Percentiles rank a stretch among this genome's conserved stretches.
Evolutionary conservation across 805 yeast genomes (phyloP).

Genomic region (Saccharomyces eubayanus): DNA sequence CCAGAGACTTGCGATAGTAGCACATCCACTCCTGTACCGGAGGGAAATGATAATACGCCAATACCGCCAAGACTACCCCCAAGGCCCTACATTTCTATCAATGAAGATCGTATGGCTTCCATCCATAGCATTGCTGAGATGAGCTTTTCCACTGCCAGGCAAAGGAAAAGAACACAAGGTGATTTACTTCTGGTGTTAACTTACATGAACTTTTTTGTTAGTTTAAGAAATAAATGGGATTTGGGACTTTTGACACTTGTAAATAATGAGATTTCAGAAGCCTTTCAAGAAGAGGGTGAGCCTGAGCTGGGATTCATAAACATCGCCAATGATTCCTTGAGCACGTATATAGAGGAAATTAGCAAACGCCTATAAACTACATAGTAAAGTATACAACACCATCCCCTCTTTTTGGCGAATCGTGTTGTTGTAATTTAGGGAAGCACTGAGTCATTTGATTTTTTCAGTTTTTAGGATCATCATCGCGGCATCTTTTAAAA

Average conservation of each 20-base stretch:
- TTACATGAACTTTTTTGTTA: conserved; percentile 46
- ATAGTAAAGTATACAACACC: background rate
- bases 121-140: conserved; percentile 37
- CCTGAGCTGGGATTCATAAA: conserved; percentile 25
- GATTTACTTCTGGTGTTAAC: conserved; percentile 34
- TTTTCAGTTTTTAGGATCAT: background rate
- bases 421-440: background rate
- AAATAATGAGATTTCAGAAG: conserved; percentile 23
- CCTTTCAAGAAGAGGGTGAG: conserved; percentile 15
- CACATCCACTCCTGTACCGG: background rate
- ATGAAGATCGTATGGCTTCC: conserved; percentile 34
- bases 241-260: conserved; percentile 24
- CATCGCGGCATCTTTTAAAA: background rate
- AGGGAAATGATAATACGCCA: conserved; percentile 1
- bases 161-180: conserved; percentile 3
- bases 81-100: conserved; percentile 38
- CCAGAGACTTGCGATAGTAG: background rate
- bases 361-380: background rate
- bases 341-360: background rate
- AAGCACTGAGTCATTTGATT: background rate
- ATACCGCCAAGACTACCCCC: conserved; percentile 21
- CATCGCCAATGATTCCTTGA: conserved; percentile 22
- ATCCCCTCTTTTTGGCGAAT: background rate
- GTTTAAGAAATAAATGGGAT: conserved; percentile 31
- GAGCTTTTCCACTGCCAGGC: conserved; percentile 28